These are phyloP conservation scores for Diaporthe eres DNA, from an alignment of 2,329 filamentous ascomycete genomes.

Conservation along the genomic window DNA sequence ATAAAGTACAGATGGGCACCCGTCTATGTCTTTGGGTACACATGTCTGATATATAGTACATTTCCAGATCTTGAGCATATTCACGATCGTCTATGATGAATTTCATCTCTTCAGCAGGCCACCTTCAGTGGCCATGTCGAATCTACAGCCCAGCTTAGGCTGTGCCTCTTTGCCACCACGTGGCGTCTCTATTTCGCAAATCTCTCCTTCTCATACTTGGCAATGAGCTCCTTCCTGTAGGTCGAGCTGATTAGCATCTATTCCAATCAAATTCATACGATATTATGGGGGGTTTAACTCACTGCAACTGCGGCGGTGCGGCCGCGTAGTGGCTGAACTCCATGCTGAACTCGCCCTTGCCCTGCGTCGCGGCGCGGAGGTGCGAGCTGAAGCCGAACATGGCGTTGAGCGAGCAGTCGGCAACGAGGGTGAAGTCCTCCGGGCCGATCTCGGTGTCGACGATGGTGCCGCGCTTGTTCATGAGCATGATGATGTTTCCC, in stretches of 20 bases:
- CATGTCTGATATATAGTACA: slow-evolving; percentile 36
- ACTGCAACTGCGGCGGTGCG: slow-evolving; percentile 90
- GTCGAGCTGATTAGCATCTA: slow-evolving; percentile 17
- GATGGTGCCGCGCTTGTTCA: slow-evolving; percentile 98
- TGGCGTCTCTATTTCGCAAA: slow-evolving; percentile 30
- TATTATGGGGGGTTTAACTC: slow-evolving; percentile 54
- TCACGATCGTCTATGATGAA: slow-evolving; percentile 26
- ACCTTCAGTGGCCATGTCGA: not conserved
- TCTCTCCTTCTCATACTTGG: slow-evolving; percentile 70
- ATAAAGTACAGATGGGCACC: slow-evolving; percentile 34
- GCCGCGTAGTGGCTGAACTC: slow-evolving; percentile 97
- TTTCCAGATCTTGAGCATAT: slow-evolving; percentile 23
- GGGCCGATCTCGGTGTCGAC: slow-evolving; percentile 94
- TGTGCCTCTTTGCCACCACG: not conserved
- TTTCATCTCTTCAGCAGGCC: not conserved
- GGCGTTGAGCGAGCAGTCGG: slow-evolving; percentile 92
- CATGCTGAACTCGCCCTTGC: slow-evolving; percentile 99
- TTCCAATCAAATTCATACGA: slow-evolving; percentile 47
- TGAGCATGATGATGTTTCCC: slow-evolving; percentile 90
- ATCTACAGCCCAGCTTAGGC: slow-evolving; percentile 36
- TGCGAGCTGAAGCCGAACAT: slow-evolving; percentile 99
- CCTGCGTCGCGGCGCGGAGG: slow-evolving; percentile 92
- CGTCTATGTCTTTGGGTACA: slow-evolving; percentile 32
- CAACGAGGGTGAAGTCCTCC: slow-evolving; percentile 93
- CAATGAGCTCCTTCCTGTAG: slow-evolving; percentile 69